Evolutionary conservation across 768 basidiomycete species (phyloP).

Genomic region (Dacryopinax primogenitus): DNA sequence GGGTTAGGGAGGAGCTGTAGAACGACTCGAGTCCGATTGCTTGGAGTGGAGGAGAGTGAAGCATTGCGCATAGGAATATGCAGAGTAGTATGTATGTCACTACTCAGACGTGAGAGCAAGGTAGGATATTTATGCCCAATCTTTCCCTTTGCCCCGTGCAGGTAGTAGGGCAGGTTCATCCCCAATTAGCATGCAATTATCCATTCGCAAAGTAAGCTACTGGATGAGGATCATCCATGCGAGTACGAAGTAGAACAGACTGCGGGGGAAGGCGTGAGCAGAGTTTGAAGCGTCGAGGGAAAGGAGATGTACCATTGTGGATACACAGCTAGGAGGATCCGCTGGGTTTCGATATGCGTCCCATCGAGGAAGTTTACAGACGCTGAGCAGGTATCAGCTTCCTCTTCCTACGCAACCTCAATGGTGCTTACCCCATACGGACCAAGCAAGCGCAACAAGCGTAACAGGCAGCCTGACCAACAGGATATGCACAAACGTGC

Average conservation of each 20-base stretch:
- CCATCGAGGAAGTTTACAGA: conserved; percentile 93
- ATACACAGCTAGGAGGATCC: conserved; percentile 86
- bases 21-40: background rate
- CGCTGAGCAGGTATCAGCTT: conserved; percentile 35
- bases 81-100: too few species aligned
- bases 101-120: too few species aligned
- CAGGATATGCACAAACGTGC: conserved; percentile 71
- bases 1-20: conserved; percentile 16
- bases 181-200: background rate
- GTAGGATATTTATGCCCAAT: background rate
- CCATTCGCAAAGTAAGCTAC: conserved; percentile 23
- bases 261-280: conserved; percentile 21
- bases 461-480: conserved; percentile 81
- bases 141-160: background rate
- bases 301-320: conserved; percentile 65
- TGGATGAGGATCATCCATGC: conserved; percentile 97
- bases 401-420: background rate
- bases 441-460: conserved; percentile 84
- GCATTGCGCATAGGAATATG: too few species aligned
- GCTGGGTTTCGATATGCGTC: conserved; percentile 81
- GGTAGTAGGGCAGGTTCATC: background rate
- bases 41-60: too few species aligned
- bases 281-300: conserved; percentile 8
- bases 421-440: conserved; percentile 74
- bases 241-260: conserved; percentile 84